A percentile compares a stretch with the other conserved stretches of the same genome.
These are phyloP conservation scores for Leptodontidium sp. DNA, from an alignment of 2,329 filamentous ascomycete species.

Conservation along the genomic window DNA sequence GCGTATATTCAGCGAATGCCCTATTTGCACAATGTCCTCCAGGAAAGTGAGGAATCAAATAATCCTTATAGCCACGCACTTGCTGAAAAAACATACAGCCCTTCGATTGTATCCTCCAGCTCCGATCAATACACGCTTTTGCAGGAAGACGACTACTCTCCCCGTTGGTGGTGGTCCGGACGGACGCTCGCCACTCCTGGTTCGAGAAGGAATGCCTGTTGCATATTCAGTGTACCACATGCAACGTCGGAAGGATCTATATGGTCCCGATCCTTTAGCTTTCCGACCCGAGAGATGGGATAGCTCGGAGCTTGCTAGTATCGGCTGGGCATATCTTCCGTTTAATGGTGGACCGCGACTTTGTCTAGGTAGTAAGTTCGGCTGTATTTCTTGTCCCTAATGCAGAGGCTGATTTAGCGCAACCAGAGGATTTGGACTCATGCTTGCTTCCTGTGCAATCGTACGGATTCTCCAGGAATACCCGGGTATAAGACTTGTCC, in stretches of 20 bases:
- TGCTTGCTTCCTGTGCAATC: conserved; percentile 34
- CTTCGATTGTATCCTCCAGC: conserved; percentile 30
- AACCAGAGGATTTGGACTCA: conserved; percentile 34
- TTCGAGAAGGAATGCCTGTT: conserved; percentile 38
- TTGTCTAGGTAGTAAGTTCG: conserved; percentile 45
- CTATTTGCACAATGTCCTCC: conserved; percentile 31
- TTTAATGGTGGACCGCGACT: conserved; percentile 47
- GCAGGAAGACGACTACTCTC: conserved; percentile 33
- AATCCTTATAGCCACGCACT: conserved; percentile 6
- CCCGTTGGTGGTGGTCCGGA: conserved; percentile 45
- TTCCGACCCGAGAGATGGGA: conserved; percentile 47
- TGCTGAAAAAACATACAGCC: conserved; percentile 26
- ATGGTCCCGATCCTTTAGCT: conserved; percentile 45
- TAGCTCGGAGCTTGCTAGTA: conserved; percentile 50
- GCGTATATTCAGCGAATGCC: conserved; percentile 29
- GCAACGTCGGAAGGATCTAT: conserved; percentile 44
- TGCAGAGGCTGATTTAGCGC: conserved; percentile 20
- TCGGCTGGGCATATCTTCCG: conserved; percentile 44
- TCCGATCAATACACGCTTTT: conserved; percentile 31
- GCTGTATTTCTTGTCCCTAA: conserved; percentile 14
- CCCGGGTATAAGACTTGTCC: conserved; percentile 27
- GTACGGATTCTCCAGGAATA: conserved; percentile 33
- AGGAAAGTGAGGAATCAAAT: conserved; percentile 32
- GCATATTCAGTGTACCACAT: conserved; percentile 41
- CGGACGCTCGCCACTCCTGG: conserved; percentile 40